phyloP scores from a whole-genome alignment of 495 filamentous ascomycete species.

The Neurospora tetraspora region DNA sequence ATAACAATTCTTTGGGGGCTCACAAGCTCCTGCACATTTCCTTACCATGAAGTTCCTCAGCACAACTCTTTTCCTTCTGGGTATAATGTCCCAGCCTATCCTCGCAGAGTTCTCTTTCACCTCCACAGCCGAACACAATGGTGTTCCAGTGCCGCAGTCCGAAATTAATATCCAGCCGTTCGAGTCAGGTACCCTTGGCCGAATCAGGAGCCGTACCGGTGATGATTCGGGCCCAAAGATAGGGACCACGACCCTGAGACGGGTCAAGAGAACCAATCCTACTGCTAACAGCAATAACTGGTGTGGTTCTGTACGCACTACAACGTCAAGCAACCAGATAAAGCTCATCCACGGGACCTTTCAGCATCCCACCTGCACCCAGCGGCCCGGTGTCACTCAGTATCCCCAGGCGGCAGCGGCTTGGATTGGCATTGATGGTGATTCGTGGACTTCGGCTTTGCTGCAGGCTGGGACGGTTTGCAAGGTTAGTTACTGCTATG shows the following conservation, averaged over 20 bases:
- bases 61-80: conserved; percentile 6
- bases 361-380: conserved; percentile 15
- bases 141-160: conserved; percentile 13
- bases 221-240: not conserved
- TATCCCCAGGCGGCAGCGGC: conserved; percentile 21
- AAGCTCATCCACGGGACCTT: conserved; percentile 16
- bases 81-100: conserved; percentile 7
- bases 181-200: conserved; percentile 4
- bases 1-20: not conserved
- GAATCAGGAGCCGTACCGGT: not conserved
- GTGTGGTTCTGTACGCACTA: conserved; percentile 19
- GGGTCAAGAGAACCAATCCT: conserved; percentile 11
- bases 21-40: not conserved
- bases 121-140: conserved; percentile 14
- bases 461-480: conserved; percentile 23
- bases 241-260: not conserved
- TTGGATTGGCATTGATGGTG: conserved; percentile 24
- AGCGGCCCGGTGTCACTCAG: conserved; percentile 5
- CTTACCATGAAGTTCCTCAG: conserved; percentile 6
- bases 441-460: conserved; percentile 10
- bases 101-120: conserved; percentile 15
- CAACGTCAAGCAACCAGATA: conserved; percentile 15
- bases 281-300: conserved; percentile 15
- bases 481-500: conserved; percentile 10
- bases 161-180: conserved; percentile 19